A percentile compares a stretch with the other conserved stretches of the same genome.
Evolutionary conservation across 108 stramenopile genomes (phyloP).

Genomic region (Cyclotella distinguenda): DNA sequence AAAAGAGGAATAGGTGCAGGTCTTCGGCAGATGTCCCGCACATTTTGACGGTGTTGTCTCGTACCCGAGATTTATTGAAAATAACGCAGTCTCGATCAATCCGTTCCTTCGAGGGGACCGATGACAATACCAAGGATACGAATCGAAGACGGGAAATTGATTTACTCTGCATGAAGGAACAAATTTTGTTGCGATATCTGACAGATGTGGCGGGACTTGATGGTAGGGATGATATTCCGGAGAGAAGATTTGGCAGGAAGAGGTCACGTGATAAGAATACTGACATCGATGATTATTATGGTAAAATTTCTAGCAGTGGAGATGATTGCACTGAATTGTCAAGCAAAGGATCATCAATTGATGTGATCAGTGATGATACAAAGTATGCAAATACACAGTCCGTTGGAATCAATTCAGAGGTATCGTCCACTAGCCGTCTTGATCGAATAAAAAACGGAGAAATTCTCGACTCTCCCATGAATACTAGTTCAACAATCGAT

Average conservation of each 20-base stretch:
- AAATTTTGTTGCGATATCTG: conserved; percentile 56
- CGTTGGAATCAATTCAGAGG: not conserved
- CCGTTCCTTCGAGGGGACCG: not conserved
- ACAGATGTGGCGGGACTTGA: conserved; percentile 39
- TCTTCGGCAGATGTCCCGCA: conserved; percentile 53
- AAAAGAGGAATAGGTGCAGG: conserved; percentile 1
- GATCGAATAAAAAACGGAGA: conserved; percentile 48
- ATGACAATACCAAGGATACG: conserved; percentile 2
- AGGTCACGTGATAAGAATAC: conserved; percentile 7
- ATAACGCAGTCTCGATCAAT: conserved; percentile 3
- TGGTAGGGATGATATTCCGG: conserved; percentile 27
- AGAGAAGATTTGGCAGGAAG: conserved; percentile 7
- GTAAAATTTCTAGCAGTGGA: not conserved
- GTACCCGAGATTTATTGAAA: conserved; percentile 34
- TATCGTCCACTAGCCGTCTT: conserved; percentile 24
- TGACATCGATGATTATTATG: conserved; percentile 37
- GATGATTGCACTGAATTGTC: not conserved
- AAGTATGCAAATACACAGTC: not conserved
- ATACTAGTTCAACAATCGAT: not conserved
- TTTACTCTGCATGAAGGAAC: conserved; percentile 54
- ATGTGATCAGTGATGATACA: not conserved
- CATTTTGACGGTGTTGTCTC: conserved; percentile 49
- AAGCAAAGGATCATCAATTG: not conserved
- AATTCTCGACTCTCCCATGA: not conserved
- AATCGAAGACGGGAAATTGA: conserved; percentile 26